Conservation (phyloP, 108 stramenopile species). For the Discostella stelligeroides region DNA sequence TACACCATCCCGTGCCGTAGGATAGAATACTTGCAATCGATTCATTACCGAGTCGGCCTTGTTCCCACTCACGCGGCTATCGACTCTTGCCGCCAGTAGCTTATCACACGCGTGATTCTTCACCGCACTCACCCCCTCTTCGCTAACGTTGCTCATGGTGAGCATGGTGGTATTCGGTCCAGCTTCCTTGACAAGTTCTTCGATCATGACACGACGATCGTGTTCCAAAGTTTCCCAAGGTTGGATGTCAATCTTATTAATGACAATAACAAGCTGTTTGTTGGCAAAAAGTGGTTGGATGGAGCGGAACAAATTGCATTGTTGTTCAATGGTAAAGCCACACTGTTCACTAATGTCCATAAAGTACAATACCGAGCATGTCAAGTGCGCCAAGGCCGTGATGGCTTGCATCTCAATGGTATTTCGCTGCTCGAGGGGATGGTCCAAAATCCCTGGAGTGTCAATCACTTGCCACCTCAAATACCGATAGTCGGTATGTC, state of each 20-base stretch:
- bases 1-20: slow-evolving; percentile 89
- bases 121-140: slow-evolving; percentile 92
- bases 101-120: slow-evolving; percentile 95
- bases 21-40: slow-evolving; percentile 95
- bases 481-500: slow-evolving; percentile 98
- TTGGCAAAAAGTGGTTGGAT: slow-evolving; percentile 98
- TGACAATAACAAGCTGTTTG: slow-evolving; percentile 96
- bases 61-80: slow-evolving; percentile 85
- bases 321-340: slow-evolving; percentile 97
- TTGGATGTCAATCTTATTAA: slow-evolving; percentile 96
- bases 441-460: slow-evolving; percentile 98
- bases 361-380: slow-evolving; percentile 97
- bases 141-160: slow-evolving; percentile 94
- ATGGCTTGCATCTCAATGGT: slow-evolving; percentile 99
- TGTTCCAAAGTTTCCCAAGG: slow-evolving; percentile 88
- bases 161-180: slow-evolving; percentile 82
- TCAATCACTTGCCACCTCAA: slow-evolving; percentile 99
- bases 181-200: slow-evolving; percentile 64
- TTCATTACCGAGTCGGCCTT: slow-evolving; percentile 96
- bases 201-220: slow-evolving; percentile 75
- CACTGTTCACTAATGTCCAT: slow-evolving; percentile 98
- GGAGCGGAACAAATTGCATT: slow-evolving; percentile 90
- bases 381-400: slow-evolving; percentile 98
- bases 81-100: slow-evolving; percentile 90
- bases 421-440: slow-evolving; percentile 96